Percentiles rank a stretch among this genome's conserved stretches.
Evolutionary conservation across 352 stramenopile species (phyloP).

Genomic region (Globisporangium cylindrosporum): DNA sequence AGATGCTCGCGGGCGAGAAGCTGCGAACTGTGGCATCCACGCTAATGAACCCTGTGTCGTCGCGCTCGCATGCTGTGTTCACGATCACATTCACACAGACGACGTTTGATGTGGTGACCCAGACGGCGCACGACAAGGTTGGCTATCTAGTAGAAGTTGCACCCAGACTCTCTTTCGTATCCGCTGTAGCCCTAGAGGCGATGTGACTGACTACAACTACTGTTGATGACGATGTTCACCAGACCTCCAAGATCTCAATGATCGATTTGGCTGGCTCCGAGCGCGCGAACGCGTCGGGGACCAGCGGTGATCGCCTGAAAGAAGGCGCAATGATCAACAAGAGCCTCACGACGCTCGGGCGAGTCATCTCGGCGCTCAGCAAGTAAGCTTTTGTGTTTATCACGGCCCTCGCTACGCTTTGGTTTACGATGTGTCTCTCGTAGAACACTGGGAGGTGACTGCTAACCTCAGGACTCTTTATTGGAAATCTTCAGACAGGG

Average conservation of each 20-base stretch:
- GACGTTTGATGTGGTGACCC: conserved; percentile 53
- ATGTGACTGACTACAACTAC: neutral
- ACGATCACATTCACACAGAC: conserved; percentile 92
- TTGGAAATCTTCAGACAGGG: conserved; percentile 25
- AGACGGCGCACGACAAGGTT: conserved; percentile 69
- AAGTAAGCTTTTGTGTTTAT: conserved; percentile 30
- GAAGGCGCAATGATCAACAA: conserved; percentile 93
- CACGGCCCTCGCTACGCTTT: too few species aligned
- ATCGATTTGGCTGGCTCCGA: conserved; percentile 85
- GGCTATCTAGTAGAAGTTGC: neutral
- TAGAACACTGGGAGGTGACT: too few species aligned
- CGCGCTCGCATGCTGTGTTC: conserved; percentile 96
- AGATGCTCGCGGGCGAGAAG: conserved; percentile 90
- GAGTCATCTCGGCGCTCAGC: conserved; percentile 85
- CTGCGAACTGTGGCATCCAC: conserved; percentile 93
- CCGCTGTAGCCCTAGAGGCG: neutral
- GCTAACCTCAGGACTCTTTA: neutral
- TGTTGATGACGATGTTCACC: neutral
- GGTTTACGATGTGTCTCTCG: too few species aligned
- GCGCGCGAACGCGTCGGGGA: conserved; percentile 73
- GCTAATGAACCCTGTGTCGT: conserved; percentile 96
- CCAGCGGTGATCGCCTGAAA: conserved; percentile 86
- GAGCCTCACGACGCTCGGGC: conserved; percentile 85
- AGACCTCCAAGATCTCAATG: conserved; percentile 87
- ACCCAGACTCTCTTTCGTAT: neutral